phyloP scores from a whole-genome alignment of 2,329 filamentous ascomycete species.

The Colletotrichum neosansevieriae region DNA sequence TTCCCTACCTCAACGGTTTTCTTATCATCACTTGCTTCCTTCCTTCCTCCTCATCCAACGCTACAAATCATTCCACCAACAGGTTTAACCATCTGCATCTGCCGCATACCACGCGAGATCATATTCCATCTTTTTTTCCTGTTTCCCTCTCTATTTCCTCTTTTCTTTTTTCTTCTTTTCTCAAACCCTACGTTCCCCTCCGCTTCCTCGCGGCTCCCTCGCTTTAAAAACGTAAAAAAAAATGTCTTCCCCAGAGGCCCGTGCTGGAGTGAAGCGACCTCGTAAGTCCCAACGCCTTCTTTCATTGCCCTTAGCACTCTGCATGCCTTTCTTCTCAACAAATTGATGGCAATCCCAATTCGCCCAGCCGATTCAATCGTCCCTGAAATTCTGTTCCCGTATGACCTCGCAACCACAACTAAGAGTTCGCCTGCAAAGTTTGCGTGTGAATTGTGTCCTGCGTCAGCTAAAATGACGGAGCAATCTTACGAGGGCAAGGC shows the following conservation, averaged over 20 bases:
- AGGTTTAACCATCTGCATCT: too few species aligned
- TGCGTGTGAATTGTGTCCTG: not conserved
- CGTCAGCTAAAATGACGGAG: conserved; percentile 2
- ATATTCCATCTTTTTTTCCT: too few species aligned
- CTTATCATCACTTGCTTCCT: not conserved
- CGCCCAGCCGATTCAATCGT: too few species aligned
- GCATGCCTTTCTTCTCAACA: too few species aligned
- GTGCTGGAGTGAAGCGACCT: conserved; percentile 57
- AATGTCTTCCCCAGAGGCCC: conserved; percentile 57
- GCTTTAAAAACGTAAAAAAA: not conserved
- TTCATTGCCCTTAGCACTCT: too few species aligned
- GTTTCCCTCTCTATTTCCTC: not conserved
- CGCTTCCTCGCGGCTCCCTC: not conserved
- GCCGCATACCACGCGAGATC: too few species aligned
- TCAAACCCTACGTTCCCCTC: not conserved
- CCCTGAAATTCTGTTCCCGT: not conserved
- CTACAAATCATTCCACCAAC: too few species aligned
- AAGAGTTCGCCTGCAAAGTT: not conserved
- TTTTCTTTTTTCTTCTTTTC: not conserved
- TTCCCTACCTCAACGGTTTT: not conserved
- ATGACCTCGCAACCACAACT: not conserved
- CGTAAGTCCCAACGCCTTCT: conserved; percentile 49
- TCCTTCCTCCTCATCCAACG: not conserved
- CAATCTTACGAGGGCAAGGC: conserved; percentile 18
- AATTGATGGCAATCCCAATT: too few species aligned